Evolutionary conservation across 495 filamentous ascomycete genomes (phyloP), one percentile per base, ranked within the genome.

Genomic region (Neurospora sp.): DNA sequence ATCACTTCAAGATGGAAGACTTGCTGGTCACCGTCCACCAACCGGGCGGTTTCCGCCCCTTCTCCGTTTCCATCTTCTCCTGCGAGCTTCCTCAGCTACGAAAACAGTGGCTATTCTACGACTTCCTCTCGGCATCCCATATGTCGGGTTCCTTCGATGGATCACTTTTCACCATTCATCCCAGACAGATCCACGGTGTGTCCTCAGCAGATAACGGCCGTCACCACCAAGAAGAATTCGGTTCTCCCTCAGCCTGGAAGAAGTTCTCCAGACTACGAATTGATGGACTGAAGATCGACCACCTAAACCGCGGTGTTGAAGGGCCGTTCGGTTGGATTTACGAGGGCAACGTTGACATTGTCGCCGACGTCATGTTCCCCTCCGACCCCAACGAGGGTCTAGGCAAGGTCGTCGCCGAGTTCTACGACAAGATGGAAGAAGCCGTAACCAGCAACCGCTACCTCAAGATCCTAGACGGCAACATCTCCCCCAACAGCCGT

Each of bases 271-370:
- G 96, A 70, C 87, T 97, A 39, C 89, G 96, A 18, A 96, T 99
- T 75, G 96, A 98, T 78, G 94, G 92, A 10, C 86, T 99, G 6
- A 96, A 92, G 77, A 97, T 99, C 72, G 95, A 98, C 78, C 96
- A 99, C 80, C 86, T 99, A 4, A 99, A 99, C 78, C 91, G 94
- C 41, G 95, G 96, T 39, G 92, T 97, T 6, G 90, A 96, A 75
- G 96, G 96, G 0, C 96, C 94, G 0, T 98, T 99, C 79, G 94
- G 93, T 0, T 99, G 96, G 96, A 99, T 99, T 46, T 90, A 95
- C 77, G 92, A 97, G 81, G 96, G 96, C 9, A 94, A 92, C 71
- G 96, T 99, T 46, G 96, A 99, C 79, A 97, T 99, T 72, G 92
- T 98, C 20, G 93, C 96, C 7, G 96, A 99, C 76, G 89, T 98